phyloP scores from a whole-genome alignment of 1,139 yeast genomes.

The Sugiyamaella xylanicola region DNA sequence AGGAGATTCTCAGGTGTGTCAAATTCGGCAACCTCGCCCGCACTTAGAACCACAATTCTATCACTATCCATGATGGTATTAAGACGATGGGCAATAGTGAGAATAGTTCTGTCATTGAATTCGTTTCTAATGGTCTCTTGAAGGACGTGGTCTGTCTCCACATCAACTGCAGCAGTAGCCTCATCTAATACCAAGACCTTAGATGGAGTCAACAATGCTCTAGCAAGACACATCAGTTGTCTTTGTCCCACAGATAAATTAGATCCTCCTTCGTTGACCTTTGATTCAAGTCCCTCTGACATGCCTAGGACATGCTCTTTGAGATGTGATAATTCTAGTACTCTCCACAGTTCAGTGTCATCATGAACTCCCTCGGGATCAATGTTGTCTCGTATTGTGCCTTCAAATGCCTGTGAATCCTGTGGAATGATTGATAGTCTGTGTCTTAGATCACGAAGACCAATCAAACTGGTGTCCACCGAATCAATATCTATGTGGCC shows the following conservation, averaged over 20 bases:
- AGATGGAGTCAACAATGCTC: constrained; percentile 80
- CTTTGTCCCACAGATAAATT: constrained; percentile 90
- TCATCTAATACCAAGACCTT: constrained; percentile 85
- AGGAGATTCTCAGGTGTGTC: constrained; percentile 75
- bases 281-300: constrained; percentile 66
- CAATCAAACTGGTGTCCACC: constrained; percentile 67
- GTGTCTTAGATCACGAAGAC: constrained; percentile 81
- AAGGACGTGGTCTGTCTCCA: constrained; percentile 83
- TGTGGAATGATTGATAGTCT: constrained; percentile 91
- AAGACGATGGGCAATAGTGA: constrained; percentile 93
- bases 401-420: constrained; percentile 95
- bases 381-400: constrained; percentile 81
- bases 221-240: constrained; percentile 86
- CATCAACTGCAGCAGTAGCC: constrained; percentile 98
- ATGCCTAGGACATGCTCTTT: constrained; percentile 69
- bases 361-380: constrained; percentile 75
- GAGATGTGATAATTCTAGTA: constrained; percentile 81
- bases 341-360: constrained; percentile 84
- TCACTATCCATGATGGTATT: constrained; percentile 94
- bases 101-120: constrained; percentile 83
- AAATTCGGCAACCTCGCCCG: constrained; percentile 84
- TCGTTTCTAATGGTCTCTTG: constrained; percentile 87
- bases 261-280: constrained; percentile 78
- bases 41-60: constrained; percentile 79
- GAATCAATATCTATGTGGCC: constrained; percentile 80